Percentiles rank a stretch among this genome's conserved stretches.
Evolutionary conservation across 257 asterid species (phyloP).

Genomic region (Linderniella brevidens): DNA sequence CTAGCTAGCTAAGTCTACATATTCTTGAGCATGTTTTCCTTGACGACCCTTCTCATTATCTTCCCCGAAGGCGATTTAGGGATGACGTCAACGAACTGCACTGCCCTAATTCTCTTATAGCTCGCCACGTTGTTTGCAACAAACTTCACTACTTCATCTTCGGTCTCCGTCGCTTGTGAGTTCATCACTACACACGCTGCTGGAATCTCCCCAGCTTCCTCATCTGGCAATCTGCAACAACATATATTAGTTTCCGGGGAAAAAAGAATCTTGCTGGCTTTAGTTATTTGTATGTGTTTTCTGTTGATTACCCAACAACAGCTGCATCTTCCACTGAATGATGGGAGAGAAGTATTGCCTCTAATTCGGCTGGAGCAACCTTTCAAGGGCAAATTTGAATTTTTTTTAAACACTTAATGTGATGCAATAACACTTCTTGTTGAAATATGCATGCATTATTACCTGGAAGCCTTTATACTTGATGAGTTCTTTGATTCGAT

Average conservation of each 20-base stretch:
- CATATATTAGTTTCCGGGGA: neutral
- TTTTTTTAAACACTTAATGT: no score
- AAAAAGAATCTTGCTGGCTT: neutral
- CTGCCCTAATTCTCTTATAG: slow-evolving; percentile 43
- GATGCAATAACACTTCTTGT: neutral
- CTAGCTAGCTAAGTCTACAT: no score
- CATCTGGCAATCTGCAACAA: slow-evolving; percentile 46
- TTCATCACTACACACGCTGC: slow-evolving; percentile 72
- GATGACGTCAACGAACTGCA: slow-evolving; percentile 57
- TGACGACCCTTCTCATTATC: slow-evolving; percentile 67
- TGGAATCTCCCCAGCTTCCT: slow-evolving; percentile 81
- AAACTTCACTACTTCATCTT: slow-evolving; percentile 51
- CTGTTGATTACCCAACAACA: slow-evolving; percentile 51
- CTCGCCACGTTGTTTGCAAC: slow-evolving; percentile 55
- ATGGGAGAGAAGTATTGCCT: slow-evolving; percentile 76
- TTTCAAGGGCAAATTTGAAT: no score
- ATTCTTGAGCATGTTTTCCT: slow-evolving; percentile 30
- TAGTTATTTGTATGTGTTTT: neutral
- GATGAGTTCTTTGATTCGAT: slow-evolving; percentile 83
- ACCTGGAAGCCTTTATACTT: slow-evolving; percentile 90
- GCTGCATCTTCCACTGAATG: slow-evolving; percentile 88
- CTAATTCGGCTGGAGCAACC: slow-evolving; percentile 99
- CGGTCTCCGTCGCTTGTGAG: slow-evolving; percentile 34
- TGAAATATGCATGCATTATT: neutral
- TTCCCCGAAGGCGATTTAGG: slow-evolving; percentile 93